These are phyloP conservation scores for Moniliophthora roreri DNA, from an alignment of 1,284 basidiomycete genomes.

Conservation along the genomic window DNA sequence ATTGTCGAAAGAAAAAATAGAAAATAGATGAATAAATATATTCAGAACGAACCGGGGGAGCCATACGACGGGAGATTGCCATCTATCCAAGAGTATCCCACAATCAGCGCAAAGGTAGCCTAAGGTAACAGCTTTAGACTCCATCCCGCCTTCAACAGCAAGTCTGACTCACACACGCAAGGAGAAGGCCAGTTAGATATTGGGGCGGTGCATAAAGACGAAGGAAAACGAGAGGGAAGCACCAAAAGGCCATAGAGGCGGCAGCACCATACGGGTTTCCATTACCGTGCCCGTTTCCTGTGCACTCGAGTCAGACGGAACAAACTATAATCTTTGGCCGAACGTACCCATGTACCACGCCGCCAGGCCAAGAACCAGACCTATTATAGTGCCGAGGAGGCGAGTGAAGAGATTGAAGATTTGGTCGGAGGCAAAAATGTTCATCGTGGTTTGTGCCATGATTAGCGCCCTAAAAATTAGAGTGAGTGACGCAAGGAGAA, in stretches of 20 bases:
- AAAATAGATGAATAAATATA: background rate
- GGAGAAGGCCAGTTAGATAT: slow-evolving; percentile 35
- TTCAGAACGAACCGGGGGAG: slow-evolving; percentile 44
- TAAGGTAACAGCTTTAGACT: slow-evolving; percentile 16
- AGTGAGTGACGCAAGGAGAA: background rate
- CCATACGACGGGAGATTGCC: slow-evolving; percentile 43
- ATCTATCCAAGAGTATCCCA: slow-evolving; percentile 67
- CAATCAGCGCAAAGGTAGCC: slow-evolving; percentile 44
- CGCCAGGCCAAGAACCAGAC: slow-evolving; percentile 49
- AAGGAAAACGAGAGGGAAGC: slow-evolving; percentile 54
- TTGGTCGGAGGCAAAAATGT: slow-evolving; percentile 63
- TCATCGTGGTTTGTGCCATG: slow-evolving; percentile 67
- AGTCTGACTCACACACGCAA: slow-evolving; percentile 33
- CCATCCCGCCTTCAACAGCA: background rate
- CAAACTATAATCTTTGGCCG: background rate
- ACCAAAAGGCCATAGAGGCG: slow-evolving; percentile 49
- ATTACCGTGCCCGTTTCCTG: slow-evolving; percentile 47
- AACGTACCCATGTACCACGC: slow-evolving; percentile 55
- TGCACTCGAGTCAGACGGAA: slow-evolving; percentile 1
- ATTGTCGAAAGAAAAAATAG: background rate
- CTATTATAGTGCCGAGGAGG: slow-evolving; percentile 44
- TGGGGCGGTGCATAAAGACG: slow-evolving; percentile 50
- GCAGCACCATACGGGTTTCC: slow-evolving; percentile 63
- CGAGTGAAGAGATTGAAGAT: slow-evolving; percentile 52
- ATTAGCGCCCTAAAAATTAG: slow-evolving; percentile 56